phyloP scores from a whole-genome alignment of 768 basidiomycete genomes.

The Baorangia bicolor region DNA sequence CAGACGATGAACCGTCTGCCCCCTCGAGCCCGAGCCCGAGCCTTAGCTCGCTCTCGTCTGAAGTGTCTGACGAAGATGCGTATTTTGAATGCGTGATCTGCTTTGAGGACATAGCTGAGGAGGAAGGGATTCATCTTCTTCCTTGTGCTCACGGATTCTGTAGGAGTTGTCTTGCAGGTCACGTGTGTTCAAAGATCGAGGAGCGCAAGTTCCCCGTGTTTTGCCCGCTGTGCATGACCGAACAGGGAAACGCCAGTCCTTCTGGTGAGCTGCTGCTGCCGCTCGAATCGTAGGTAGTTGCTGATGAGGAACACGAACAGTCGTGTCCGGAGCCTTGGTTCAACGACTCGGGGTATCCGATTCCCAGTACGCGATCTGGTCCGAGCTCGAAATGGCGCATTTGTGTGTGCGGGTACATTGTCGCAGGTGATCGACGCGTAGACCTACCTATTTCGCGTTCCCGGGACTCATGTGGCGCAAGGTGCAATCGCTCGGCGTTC shows the following conservation, averaged over 20 bases:
- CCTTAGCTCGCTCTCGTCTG: not conserved
- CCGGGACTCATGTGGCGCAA: constrained; percentile 23
- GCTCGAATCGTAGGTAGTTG: not conserved
- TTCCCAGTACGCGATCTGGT: constrained; percentile 39
- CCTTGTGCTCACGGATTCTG: constrained; percentile 56
- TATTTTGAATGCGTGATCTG: constrained; percentile 56
- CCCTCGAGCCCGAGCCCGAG: not conserved
- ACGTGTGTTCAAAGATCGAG: constrained; percentile 46
- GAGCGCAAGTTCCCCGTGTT: constrained; percentile 56
- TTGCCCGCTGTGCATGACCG: constrained; percentile 55
- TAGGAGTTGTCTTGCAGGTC: constrained; percentile 45
- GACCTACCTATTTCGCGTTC: not conserved
- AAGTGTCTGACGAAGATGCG: constrained; percentile 6
- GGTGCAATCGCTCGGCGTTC: constrained; percentile 49
- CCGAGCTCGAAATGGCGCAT: constrained; percentile 45
- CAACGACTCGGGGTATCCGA: constrained; percentile 43
- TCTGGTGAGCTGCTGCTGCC: constrained; percentile 29
- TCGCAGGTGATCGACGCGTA: constrained; percentile 38
- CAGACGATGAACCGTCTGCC: constrained; percentile 8
- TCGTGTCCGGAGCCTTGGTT: constrained; percentile 36
- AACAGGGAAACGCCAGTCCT: constrained; percentile 27
- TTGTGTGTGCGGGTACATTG: constrained; percentile 47
- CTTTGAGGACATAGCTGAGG: constrained; percentile 44
- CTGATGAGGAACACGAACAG: constrained; percentile 28
- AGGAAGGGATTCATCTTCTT: constrained; percentile 38